Percentiles rank a stretch among this genome's conserved stretches.
Evolutionary conservation across 2,329 filamentous ascomycete genomes (phyloP).

Genomic region (Hypomyces perniciosus): DNA sequence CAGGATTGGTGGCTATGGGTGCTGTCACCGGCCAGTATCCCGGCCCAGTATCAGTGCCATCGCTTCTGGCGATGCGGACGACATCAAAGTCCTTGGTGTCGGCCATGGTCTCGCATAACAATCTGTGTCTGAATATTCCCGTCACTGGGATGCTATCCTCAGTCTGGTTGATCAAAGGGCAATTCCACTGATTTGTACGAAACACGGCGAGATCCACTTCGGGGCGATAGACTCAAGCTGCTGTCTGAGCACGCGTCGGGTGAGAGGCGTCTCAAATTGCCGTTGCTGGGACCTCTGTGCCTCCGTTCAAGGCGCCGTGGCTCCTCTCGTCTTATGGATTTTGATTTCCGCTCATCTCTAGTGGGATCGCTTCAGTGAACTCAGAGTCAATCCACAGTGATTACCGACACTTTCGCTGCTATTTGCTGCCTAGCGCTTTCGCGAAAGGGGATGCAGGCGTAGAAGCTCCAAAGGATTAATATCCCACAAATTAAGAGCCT

Average conservation of each 20-base stretch:
- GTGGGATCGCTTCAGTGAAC: neutral
- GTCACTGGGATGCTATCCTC: neutral
- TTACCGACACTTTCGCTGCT: too few relatives aligned
- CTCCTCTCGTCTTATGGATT: neutral
- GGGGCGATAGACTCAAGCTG: too few relatives aligned
- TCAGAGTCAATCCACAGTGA: too few relatives aligned
- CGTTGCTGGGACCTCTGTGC: neutral
- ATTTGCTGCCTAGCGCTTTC: neutral
- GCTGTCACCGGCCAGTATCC: constrained; percentile 37
- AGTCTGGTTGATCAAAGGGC: too few relatives aligned
- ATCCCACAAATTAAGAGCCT: neutral
- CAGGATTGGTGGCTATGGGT: constrained; percentile 21
- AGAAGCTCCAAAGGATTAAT: too few relatives aligned
- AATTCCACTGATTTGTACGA: too few relatives aligned
- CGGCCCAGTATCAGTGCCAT: constrained; percentile 39
- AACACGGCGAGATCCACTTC: too few relatives aligned
- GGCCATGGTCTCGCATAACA: constrained; percentile 19
- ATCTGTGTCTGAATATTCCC: neutral
- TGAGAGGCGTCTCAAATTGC: neutral
- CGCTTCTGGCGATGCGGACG: constrained; percentile 38
- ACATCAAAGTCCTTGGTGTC: constrained; percentile 37
- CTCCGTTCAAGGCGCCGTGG: neutral
- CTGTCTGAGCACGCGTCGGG: neutral
- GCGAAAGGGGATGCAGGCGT: neutral
- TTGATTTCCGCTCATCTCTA: neutral